These are phyloP conservation scores for Ehretia macrophylla DNA, from an alignment of 257 asterid genomes.

Conservation along the genomic window DNA sequence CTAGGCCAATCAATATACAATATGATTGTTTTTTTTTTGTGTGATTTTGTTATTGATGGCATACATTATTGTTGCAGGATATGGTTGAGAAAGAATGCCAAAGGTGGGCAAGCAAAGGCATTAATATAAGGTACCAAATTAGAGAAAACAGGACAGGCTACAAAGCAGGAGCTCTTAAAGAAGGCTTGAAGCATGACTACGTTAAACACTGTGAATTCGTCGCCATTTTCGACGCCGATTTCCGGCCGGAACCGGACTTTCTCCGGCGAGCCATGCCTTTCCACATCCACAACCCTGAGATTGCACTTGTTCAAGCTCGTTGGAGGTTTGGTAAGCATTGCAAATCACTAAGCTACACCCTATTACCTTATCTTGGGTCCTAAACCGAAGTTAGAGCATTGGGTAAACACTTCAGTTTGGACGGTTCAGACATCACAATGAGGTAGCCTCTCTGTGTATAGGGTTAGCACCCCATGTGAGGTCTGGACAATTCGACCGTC, in stretches of 20 bases:
- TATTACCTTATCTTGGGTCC: no score
- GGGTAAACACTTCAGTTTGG: not conserved
- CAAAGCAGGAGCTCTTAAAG: constrained; percentile 98
- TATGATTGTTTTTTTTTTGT: no score
- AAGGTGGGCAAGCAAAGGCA: constrained; percentile 89
- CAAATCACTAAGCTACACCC: no score
- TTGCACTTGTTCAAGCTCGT: constrained; percentile 92
- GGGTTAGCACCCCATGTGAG: no score
- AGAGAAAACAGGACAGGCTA: constrained; percentile 80
- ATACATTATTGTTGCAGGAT: constrained; percentile 42
- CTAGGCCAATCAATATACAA: no score
- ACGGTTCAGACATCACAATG: not conserved
- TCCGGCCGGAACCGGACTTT: constrained; percentile 91
- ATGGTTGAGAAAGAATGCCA: constrained; percentile 87
- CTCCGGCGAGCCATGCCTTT: constrained; percentile 83
- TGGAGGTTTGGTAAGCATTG: constrained; percentile 83
- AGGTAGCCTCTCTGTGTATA: no score
- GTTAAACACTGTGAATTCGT: constrained; percentile 81
- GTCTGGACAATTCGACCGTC: no score
- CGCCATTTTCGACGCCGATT: constrained; percentile 88
- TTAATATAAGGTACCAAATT: constrained; percentile 73
- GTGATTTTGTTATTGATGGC: no score
- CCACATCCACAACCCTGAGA: constrained; percentile 58
- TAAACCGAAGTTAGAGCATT: no score
- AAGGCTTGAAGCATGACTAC: constrained; percentile 71